These are phyloP conservation scores for Cajanus cajan DNA, from an alignment of 306 rosid species.

Conservation along the genomic window DNA sequence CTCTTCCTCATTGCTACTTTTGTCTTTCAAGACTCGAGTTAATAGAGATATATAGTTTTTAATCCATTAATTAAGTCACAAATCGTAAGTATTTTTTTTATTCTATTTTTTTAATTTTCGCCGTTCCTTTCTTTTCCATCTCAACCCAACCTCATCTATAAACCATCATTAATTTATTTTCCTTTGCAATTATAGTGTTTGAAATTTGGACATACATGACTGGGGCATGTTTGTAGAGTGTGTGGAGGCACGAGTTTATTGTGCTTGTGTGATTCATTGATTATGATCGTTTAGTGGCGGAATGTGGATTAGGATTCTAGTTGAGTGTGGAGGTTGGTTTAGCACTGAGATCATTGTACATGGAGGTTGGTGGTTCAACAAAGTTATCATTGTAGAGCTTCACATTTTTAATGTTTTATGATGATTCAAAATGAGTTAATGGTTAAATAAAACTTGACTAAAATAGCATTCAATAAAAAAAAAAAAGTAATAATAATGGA, in stretches of 20 bases:
- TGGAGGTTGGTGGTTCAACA: background rate
- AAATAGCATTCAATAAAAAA: background rate
- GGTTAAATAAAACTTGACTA: background rate
- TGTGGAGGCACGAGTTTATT: background rate
- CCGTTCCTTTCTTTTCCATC: background rate
- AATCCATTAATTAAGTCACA: background rate
- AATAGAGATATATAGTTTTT: background rate
- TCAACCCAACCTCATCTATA: background rate
- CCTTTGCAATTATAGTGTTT: background rate
- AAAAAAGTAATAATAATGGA: background rate
- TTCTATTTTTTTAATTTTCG: background rate
- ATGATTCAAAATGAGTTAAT: background rate
- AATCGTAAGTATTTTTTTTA: too few relatives aligned
- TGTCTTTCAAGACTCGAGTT: too few relatives aligned
- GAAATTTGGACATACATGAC: background rate
- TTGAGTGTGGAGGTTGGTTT: background rate
- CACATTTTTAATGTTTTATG: background rate
- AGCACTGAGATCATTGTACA: background rate
- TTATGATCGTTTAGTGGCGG: background rate
- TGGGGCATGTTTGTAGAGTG: background rate
- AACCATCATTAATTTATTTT: background rate
- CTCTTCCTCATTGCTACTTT: too few relatives aligned
- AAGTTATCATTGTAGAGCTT: background rate
- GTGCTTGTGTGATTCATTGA: background rate
- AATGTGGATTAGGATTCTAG: background rate